Evolutionary conservation across 306 rosid species (phyloP).

Genomic region (Cucumis hystrix): DNA sequence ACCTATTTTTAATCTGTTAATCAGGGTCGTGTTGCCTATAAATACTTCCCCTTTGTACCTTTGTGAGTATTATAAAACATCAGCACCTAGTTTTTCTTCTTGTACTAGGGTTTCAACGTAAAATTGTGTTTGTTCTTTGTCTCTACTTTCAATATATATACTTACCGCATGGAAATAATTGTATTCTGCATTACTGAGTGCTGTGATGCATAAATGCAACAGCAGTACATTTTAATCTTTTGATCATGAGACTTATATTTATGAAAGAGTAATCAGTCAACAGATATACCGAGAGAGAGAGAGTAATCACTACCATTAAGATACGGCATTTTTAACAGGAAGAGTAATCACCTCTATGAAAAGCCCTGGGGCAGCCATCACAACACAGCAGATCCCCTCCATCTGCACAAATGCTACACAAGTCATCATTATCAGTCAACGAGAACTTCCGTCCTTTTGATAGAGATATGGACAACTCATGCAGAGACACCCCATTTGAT

Average conservation of each 20-base stretch:
- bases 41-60: too few relatives aligned
- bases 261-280: neutral
- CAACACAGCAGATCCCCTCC: conserved; percentile 88
- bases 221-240: neutral
- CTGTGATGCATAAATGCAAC: neutral
- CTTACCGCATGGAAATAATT: neutral
- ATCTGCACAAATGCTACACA: conserved; percentile 64
- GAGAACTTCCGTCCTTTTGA: conserved; percentile 47
- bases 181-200: neutral
- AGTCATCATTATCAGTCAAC: conserved; percentile 55
- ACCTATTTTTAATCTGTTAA: too few relatives aligned
- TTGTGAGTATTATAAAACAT: too few relatives aligned
- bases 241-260: neutral
- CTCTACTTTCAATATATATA: neutral
- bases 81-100: too few relatives aligned
- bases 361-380: conserved; percentile 89
- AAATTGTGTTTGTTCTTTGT: too few relatives aligned
- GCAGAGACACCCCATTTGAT: conserved; percentile 86
- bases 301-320: neutral
- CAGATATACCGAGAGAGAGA: neutral
- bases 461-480: conserved; percentile 64
- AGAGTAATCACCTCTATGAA: conserved; percentile 49
- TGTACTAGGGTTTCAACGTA: too few relatives aligned
- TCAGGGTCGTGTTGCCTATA: too few relatives aligned
- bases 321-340: neutral